Evolutionary conservation across 1,284 basidiomycete genomes (phyloP), one percentile per base, ranked within the genome.

Genomic region (Jaminaea rosea): DNA sequence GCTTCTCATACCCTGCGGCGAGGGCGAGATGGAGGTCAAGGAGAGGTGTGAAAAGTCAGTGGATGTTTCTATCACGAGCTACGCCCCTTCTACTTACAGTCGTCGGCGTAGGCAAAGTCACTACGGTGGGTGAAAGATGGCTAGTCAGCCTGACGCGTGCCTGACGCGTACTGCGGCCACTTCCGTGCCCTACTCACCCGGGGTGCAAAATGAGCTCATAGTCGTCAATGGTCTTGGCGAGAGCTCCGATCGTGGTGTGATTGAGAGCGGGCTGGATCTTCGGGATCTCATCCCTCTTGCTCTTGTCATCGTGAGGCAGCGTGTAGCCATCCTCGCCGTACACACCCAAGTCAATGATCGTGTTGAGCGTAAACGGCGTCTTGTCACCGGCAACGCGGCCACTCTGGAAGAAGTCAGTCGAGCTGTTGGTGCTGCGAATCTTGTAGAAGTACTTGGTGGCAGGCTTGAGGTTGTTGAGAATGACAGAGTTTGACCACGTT

Each of bases 61-160:
- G n/a, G n/a, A 65, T 6, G 26, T 44, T 17, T 21, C 42, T 17
- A 48, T 26, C n/a, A 34, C 3, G 19, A 32, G 39, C 21, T 48
- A 28, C 11, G 31, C 47, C 19, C 48, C 9, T 58, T 63, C 26
- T 45, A 53, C 45, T 56, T 63, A 72, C 73, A 74, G 55, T 74
- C 66, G 47, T 73, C 72, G 36, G 74, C 72, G 50, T 75, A 76
- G 6, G 68, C 69, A 53, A 75, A 67, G 53, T 76, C 75, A 15
- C n/a, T n/a, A 74, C 75, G 3, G 72, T 63, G n/a, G n/a, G n/a
- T n/a, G n/a, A n/a, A n/a, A n/a, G n/a, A n/a, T n/a, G n/a, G n/a
- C n/a, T n/a, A n/a, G n/a, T n/a, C n/a, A n/a, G n/a, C n/a, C n/a
- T n/a, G n/a, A n/a, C n/a, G n/a, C n/a, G n/a, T n/a, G n/a, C n/a